Base-by-base conservation (phyloP, 2,329 filamentous ascomycete species). In the Colletotrichum musae region DNA sequence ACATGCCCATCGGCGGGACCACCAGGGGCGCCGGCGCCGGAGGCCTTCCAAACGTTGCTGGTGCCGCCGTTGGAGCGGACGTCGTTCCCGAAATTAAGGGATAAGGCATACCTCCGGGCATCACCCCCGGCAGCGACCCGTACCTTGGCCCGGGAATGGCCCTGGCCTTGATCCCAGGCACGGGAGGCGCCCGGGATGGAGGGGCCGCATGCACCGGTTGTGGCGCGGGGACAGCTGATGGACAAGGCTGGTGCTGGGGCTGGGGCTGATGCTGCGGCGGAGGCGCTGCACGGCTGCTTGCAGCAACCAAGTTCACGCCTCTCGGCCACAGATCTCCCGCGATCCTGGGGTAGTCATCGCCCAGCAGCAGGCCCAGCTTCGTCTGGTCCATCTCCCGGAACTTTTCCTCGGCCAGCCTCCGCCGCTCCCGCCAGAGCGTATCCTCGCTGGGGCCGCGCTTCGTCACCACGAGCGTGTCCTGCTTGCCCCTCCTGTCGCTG, bases 401-500 rank as follows among this genome's bases (percentile, higher is more conserved):
- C 28, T 21, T 18, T 16, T 62, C 56, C 7, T n/a, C n/a, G 9
- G 67, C 64, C 43, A 18, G 9, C 67, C 52, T 36, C 13, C n/a
- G 36, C 12, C 26, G 41, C 28, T 12, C 50, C 32, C 45, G 21
- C 50, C 66, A 45, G 28, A 21, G 32, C 21, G 26, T 45, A 2
- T 21, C 15, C 2, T 36, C 36, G 36, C 2, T 21, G 24, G 13
- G 28, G 10, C 45, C 26, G 16, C 64, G 68, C 73, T 77, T 79
- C 32, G 70, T 74, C n/a, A 79, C 73, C 3, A 77, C 71, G 6
- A 78, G 18, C n/a, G 72, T 73, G 12, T 72, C 43, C 21, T 52
- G 62, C 1, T 4, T 51, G 24, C 58, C 53, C 2, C 12, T 16
- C 7, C 71, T 67, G 1, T 67, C 59, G 12, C 72, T 77, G 24